Evolutionary conservation across 2,329 filamentous ascomycete genomes (phyloP), one percentile per base, ranked within the genome.

Genomic region (Alternaria rosae): DNA sequence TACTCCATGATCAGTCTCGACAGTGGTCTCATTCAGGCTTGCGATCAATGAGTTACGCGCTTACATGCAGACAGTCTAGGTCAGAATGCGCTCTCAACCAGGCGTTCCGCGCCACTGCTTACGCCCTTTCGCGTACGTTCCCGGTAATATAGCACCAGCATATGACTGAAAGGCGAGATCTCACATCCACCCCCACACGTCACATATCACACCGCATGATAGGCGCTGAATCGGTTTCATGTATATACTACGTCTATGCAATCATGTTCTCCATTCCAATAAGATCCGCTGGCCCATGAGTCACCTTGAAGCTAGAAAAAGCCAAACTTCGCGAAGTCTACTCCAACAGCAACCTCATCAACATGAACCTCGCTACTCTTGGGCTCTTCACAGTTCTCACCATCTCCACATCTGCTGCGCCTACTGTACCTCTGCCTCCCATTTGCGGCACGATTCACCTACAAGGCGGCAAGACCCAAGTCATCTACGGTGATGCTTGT

Each of bases 11-110:
- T n/a, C 7, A 2, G 12, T 28, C 11, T 32, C 10, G 0, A 26
- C 2, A 3, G 5, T 13, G 3, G 5, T 17, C 23, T 53, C 5
- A n/a, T 15, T 12, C 15, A 6, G 26, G 5, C 9, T 13, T 25
- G 30, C 32, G 47, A 12, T 30, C n/a, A 1, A 28, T 6, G 15
- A 17, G 6, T 26, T 47, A 17, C 15, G 26, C 25, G 44, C 44
- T 47, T 28, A 47, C 25, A 17, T 12, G 44, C 44, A 47, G 9
- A 20, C 7, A 11, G 10, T 11, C 15, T 15, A 47, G 23, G 25
- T 12, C 6, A 11, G 13, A 7, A 1, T 0, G 2, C 23, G 11
- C 5, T 23, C 0, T 4, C 17, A 21, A 13, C 7, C 3, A 15
- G n/a, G 17, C 0, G 28, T 23, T 55, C 9, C n/a, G 25, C 11